Conservation (phyloP, 2,329 filamentous ascomycete species). For the Alternaria arbusti region DNA sequence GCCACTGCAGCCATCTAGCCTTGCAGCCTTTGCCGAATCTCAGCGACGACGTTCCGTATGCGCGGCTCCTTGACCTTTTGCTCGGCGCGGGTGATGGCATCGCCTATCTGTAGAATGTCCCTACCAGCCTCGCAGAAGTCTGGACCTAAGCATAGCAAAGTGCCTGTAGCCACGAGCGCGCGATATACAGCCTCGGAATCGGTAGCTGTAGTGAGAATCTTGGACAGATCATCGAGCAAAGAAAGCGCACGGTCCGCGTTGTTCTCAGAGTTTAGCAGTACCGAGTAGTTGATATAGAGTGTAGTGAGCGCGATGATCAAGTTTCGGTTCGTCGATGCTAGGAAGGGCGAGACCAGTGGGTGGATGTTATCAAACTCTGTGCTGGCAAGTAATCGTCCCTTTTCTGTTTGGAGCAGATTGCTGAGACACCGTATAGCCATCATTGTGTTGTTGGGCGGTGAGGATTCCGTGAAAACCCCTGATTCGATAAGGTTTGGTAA, state of each 20-base stretch:
- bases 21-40: conserved; percentile 61
- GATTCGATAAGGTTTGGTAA: conserved; percentile 65
- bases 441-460: conserved; percentile 82
- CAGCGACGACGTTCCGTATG: conserved; percentile 64
- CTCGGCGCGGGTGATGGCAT: conserved; percentile 56
- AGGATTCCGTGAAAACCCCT: conserved; percentile 63
- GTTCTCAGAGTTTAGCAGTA: conserved; percentile 65
- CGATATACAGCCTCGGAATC: conserved; percentile 87
- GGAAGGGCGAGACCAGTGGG: conserved; percentile 67
- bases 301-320: conserved; percentile 83
- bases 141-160: conserved; percentile 68
- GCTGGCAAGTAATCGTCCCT: conserved; percentile 68
- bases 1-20: conserved; percentile 15
- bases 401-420: conserved; percentile 80
- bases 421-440: conserved; percentile 80
- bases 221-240: conserved; percentile 67
- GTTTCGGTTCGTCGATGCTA: conserved; percentile 70
- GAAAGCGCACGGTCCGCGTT: conserved; percentile 58
- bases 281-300: conserved; percentile 82
- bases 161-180: conserved; percentile 81
- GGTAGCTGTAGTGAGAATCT: conserved; percentile 68
- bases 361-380: conserved; percentile 67
- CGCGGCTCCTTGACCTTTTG: conserved; percentile 65
- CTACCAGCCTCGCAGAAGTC: conserved; percentile 65
- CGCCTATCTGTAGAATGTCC: conserved; percentile 62